Evolutionary conservation across 2,329 filamentous ascomycete species (phyloP), one percentile per base, ranked within the genome.

Genomic region (Colletotrichum navitas): DNA sequence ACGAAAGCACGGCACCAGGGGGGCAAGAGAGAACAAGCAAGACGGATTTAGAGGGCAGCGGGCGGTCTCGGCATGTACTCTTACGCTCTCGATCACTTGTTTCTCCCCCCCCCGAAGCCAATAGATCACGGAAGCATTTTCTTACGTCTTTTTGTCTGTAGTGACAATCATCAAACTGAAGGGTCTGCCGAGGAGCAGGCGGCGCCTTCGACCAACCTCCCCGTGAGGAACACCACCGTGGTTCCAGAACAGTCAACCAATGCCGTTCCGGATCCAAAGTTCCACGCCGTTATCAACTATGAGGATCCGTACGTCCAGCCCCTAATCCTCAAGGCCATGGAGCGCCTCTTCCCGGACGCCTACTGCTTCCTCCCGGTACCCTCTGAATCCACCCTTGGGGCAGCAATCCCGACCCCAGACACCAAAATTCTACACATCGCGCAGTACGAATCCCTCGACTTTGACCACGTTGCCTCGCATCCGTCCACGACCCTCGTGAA

Each of bases 221-320:
- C 72, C 8, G 26, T 74, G 5, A 70, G 72, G 45, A 68, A 36
- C 14, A 39, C 29, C 34, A 14, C 24, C 3, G 39, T 41, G n/a
- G 34, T 12, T 8, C 39, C 45, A 75, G 77, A 49, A 75, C 77
- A 71, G 77, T 82, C 66, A 81, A 83, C 51, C 45, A 81, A 94
- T 51, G 49, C 24, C 72, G 47, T 51, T 16, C 41, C 63, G 43
- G 55, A 62, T 12, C 39, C 74, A 16, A 70, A 54, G 3, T 76
- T 80, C 74, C 91, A 93, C 81, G 93, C 93, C 62, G 81, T 95
- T 62, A 85, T 98, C 76, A 88, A 94, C 78, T 98, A 97, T 81
- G 93, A 94, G 77, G 94, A 98, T 79, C 79, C 86, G 55, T 99
- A 98, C 79, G 94, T 98, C 11, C 94, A 98, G 78, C 94, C 94